Evolutionary conservation across 495 filamentous ascomycete genomes (phyloP).

Genomic region (Paragyromitra xinjiangensis): DNA sequence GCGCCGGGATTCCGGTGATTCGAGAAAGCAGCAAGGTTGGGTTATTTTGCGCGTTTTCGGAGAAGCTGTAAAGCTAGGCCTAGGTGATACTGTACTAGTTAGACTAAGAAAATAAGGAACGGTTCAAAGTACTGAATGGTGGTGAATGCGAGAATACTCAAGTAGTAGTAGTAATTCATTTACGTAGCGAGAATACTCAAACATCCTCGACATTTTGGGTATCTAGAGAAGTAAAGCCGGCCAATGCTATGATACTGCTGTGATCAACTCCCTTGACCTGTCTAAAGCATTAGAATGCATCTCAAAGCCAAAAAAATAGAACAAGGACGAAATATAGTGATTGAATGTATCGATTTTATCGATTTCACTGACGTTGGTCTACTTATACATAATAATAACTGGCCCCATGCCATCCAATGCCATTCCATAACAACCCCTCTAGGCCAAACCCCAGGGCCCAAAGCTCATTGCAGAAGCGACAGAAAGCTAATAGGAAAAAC

Average conservation of each 20-base stretch:
- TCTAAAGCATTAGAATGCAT: background rate
- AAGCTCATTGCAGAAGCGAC: constrained; percentile 36
- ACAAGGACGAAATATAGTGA: background rate
- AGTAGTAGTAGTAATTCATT: background rate
- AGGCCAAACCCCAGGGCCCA: constrained; percentile 40
- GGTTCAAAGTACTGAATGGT: too few relatives aligned
- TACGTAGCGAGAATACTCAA: background rate
- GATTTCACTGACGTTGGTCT: constrained; percentile 19
- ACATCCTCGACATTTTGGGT: background rate
- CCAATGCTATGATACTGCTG: background rate
- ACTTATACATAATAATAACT: constrained; percentile 37
- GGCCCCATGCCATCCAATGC: constrained; percentile 16
- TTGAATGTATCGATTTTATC: constrained; percentile 37
- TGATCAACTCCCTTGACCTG: background rate
- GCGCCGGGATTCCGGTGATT: too few relatives aligned
- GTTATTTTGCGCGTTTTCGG: too few relatives aligned
- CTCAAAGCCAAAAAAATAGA: background rate
- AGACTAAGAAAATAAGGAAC: too few relatives aligned
- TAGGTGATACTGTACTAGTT: too few relatives aligned
- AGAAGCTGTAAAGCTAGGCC: too few relatives aligned
- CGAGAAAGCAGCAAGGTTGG: too few relatives aligned
- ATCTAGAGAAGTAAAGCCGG: background rate
- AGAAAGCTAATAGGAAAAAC: constrained; percentile 30
- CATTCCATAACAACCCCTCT: constrained; percentile 28
- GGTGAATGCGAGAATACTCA: background rate